A percentile compares a stretch with the other conserved stretches of the same genome.
Evolutionary conservation across 805 yeast species (phyloP).

Genomic region (Metschnikowia sp.): DNA sequence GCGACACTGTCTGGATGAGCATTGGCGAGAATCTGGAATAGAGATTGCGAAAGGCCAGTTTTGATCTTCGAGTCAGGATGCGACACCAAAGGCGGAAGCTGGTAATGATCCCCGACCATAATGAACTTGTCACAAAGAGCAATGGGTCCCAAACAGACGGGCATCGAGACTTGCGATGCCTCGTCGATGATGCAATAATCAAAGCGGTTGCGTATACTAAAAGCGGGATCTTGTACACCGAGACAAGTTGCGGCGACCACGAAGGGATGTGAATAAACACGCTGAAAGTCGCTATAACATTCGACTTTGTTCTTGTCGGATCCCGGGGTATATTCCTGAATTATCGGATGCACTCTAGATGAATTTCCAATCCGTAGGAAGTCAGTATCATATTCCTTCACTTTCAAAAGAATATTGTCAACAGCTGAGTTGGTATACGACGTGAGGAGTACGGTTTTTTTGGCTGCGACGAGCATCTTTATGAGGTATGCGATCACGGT

Average conservation of each 20-base stretch:
- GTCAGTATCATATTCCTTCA: slow-evolving; percentile 36
- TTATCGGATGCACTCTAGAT: slow-evolving; percentile 58
- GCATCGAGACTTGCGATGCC: slow-evolving; percentile 93
- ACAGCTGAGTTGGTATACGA: slow-evolving; percentile 96
- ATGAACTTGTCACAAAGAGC: slow-evolving; percentile 74
- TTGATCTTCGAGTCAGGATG: slow-evolving; percentile 58
- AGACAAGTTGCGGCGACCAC: slow-evolving; percentile 90
- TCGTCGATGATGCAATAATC: slow-evolving; percentile 96
- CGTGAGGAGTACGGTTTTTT: slow-evolving; percentile 69
- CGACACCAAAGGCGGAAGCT: slow-evolving; percentile 83
- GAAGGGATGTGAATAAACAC: slow-evolving; percentile 51
- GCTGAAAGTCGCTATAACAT: slow-evolving; percentile 44
- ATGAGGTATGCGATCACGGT: slow-evolving; percentile 82
- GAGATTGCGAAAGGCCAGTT: slow-evolving; percentile 64
- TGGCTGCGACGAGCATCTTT: slow-evolving; percentile 52
- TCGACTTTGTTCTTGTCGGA: slow-evolving; percentile 26
- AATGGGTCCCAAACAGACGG: slow-evolving; percentile 86
- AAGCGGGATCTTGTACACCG: slow-evolving; percentile 64
- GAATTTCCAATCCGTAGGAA: slow-evolving; percentile 68
- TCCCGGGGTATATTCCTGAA: slow-evolving; percentile 51
- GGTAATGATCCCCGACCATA: slow-evolving; percentile 95
- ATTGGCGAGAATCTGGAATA: slow-evolving; percentile 74
- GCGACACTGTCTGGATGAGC: slow-evolving; percentile 70
- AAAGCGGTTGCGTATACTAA: slow-evolving; percentile 53
- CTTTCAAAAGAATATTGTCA: slow-evolving; percentile 80